Conservation (phyloP, 371 early-diverging fungal genomes). For the Apophysomyces ossiformis region DNA sequence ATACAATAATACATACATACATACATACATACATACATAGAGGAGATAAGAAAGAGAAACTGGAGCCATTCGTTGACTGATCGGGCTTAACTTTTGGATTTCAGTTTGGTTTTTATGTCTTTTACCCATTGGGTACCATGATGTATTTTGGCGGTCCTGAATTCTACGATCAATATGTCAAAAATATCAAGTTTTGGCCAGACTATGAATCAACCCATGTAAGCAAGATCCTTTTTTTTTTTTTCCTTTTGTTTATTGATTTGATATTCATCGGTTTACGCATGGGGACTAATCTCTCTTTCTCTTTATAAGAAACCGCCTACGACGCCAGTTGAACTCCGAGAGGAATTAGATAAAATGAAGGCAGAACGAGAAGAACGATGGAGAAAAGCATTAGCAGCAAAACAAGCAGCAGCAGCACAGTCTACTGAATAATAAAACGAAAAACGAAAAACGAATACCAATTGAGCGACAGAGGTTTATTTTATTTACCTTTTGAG, state of each 20-base stretch:
- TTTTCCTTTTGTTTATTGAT: not conserved
- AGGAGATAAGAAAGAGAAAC: not conserved
- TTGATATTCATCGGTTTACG: no score
- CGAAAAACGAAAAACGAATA: not conserved
- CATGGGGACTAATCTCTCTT: no score
- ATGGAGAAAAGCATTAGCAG: conserved; percentile 45
- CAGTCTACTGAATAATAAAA: not conserved
- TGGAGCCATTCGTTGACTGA: not conserved
- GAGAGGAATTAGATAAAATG: conserved; percentile 41
- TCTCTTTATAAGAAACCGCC: conserved; percentile 47
- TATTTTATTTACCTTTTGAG: no score
- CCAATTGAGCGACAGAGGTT: no score
- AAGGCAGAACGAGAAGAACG: conserved; percentile 52
- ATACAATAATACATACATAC: not conserved
- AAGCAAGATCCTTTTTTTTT: conserved; percentile 18
- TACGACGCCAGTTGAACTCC: conserved; percentile 48
- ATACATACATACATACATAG: not conserved
- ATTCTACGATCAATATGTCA: conserved; percentile 55
- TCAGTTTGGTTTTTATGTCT: conserved; percentile 61
- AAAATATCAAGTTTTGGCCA: conserved; percentile 58
- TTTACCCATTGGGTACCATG: conserved; percentile 59
- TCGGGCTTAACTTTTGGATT: not conserved
- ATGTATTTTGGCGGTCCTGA: conserved; percentile 60
- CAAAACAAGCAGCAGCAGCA: conserved; percentile 11
- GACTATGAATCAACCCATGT: conserved; percentile 50